Conservation (phyloP, 306 rosid genomes). For the Gillenia trifoliata region DNA sequence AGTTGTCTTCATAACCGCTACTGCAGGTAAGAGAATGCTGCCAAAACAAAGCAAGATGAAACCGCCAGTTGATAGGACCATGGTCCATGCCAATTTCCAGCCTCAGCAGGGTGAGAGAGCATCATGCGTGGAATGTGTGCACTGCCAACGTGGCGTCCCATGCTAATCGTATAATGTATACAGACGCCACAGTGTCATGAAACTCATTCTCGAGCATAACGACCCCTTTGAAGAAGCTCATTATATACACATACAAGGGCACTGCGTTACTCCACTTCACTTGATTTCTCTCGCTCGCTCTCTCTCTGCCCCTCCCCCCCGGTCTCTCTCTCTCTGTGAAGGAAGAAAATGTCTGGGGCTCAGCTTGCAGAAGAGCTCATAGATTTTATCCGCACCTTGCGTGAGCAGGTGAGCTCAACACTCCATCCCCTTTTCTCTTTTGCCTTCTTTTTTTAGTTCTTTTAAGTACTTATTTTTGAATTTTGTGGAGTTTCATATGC, state of each 20-base stretch:
- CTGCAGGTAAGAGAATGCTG: not conserved
- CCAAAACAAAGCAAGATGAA: not conserved
- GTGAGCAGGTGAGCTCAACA: constrained; percentile 8
- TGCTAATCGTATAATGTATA: no score
- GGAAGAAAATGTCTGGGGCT: constrained; percentile 6
- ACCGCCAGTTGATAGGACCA: not conserved
- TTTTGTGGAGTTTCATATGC: not conserved
- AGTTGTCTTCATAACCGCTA: not conserved
- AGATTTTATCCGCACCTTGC: not conserved
- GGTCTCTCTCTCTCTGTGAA: not conserved
- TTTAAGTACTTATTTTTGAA: not conserved
- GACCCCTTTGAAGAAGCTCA: no score
- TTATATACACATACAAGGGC: not conserved
- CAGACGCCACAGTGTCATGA: no score
- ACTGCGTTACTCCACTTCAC: not conserved
- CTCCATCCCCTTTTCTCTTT: not conserved
- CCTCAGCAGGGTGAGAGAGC: no score
- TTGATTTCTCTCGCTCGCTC: not conserved
- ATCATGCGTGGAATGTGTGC: not conserved
- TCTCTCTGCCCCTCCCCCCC: no score
- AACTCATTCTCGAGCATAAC: no score
- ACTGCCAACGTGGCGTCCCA: no score
- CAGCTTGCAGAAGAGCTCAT: not conserved
- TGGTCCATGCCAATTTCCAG: not conserved
- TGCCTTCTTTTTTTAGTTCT: not conserved